phyloP scores from a whole-genome alignment of 2,329 filamentous ascomycete species.

The Hypoxylon sp. region DNA sequence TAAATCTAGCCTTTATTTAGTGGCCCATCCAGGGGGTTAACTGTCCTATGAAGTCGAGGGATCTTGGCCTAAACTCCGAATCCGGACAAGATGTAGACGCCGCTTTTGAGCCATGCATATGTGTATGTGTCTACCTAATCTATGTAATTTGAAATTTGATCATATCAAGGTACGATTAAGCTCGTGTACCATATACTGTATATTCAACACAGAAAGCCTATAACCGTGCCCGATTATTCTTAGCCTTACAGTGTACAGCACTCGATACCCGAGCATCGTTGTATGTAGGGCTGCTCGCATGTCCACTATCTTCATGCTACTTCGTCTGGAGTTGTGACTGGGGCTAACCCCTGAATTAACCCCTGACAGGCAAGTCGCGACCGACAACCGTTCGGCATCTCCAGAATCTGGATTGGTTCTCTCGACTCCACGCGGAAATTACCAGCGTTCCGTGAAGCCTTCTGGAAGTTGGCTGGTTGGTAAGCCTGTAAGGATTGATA shows the following conservation, averaged over 20 bases:
- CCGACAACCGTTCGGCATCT: slow-evolving; percentile 32
- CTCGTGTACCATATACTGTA: background rate
- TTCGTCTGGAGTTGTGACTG: slow-evolving; percentile 18
- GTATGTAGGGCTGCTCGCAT: slow-evolving; percentile 23
- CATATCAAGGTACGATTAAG: slow-evolving; percentile 15
- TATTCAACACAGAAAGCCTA: slow-evolving; percentile 3
- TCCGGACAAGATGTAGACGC: slow-evolving; percentile 30
- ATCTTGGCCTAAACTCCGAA: slow-evolving; percentile 29
- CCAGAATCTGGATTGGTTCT: slow-evolving; percentile 41
- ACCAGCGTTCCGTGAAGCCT: slow-evolving; percentile 31
- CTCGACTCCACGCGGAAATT: slow-evolving; percentile 35
- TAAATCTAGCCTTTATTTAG: slow-evolving; percentile 23
- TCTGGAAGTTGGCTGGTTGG: slow-evolving; percentile 34
- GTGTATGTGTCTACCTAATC: no score
- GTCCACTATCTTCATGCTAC: slow-evolving; percentile 14
- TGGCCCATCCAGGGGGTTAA: slow-evolving; percentile 20
- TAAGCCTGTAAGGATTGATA: slow-evolving; percentile 24
- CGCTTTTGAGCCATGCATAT: slow-evolving; percentile 36
- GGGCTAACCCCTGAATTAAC: slow-evolving; percentile 26
- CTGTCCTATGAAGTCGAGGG: slow-evolving; percentile 9
- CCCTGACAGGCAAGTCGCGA: slow-evolving; percentile 24
- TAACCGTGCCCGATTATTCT: background rate
- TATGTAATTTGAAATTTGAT: slow-evolving; percentile 24
- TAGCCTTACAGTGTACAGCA: background rate
- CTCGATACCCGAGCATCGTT: background rate